phyloP scores from a whole-genome alignment of 2,329 filamentous ascomycete species.

The Cladosporium sp. region DNA sequence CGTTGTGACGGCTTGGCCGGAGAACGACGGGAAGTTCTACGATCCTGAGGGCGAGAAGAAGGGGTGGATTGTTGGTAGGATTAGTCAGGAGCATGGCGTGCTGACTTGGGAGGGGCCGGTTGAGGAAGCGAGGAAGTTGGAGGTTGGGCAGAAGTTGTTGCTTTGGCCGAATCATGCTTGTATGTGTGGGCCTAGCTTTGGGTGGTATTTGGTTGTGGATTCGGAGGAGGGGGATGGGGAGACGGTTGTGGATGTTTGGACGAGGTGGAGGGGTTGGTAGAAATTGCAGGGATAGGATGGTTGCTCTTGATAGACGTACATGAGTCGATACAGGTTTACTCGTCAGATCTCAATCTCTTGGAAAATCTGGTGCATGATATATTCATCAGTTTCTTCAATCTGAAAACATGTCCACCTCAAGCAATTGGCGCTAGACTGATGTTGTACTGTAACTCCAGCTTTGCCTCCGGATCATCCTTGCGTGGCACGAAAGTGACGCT shows the following conservation, averaged over 20 bases:
- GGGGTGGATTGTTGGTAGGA: conserved; percentile 64
- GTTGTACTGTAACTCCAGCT: conserved; percentile 19
- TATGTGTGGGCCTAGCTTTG: conserved; percentile 66
- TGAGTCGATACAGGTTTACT: background rate
- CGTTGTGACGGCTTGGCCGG: conserved; percentile 58
- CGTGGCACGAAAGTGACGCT: conserved; percentile 54
- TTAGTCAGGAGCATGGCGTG: conserved; percentile 77
- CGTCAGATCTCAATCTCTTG: no score
- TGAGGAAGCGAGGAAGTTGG: conserved; percentile 44
- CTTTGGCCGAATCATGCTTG: conserved; percentile 81
- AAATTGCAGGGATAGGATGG: no score
- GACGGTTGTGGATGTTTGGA: conserved; percentile 69
- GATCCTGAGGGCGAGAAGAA: conserved; percentile 37
- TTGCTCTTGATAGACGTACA: background rate
- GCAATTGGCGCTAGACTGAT: conserved; percentile 14
- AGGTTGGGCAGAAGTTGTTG: conserved; percentile 62
- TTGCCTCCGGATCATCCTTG: conserved; percentile 42
- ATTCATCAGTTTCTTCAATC: no score
- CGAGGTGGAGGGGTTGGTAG: conserved; percentile 66
- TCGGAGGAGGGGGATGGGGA: conserved; percentile 54
- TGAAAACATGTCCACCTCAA: no score
- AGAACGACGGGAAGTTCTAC: conserved; percentile 28
- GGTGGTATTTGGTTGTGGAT: conserved; percentile 72
- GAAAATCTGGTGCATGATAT: no score
- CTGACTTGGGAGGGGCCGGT: conserved; percentile 54